Evolutionary conservation across 345 rosid genomes (phyloP).

Genomic region (Erodium maritimum): DNA sequence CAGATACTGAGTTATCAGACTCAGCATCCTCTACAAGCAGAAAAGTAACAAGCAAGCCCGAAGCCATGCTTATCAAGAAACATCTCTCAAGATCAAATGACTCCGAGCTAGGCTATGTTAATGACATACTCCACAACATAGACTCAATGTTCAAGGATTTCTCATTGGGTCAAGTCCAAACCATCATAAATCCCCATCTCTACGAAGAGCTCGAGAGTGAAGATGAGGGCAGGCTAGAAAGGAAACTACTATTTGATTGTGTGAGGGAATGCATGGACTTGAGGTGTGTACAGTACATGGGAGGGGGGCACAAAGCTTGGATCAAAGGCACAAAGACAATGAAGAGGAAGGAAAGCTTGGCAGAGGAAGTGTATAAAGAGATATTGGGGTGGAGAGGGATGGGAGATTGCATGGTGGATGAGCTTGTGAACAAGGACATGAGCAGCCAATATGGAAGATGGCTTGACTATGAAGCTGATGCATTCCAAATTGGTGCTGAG

Average conservation of each 20-base stretch:
- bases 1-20: no score
- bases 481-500: conserved; percentile 44
- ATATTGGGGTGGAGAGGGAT: conserved; percentile 48
- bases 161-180: conserved; percentile 29
- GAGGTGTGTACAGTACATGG: conserved; percentile 37
- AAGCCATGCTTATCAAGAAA: conserved; percentile 5
- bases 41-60: conserved; percentile 20
- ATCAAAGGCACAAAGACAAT: conserved; percentile 35
- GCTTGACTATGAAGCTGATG: conserved; percentile 55
- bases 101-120: conserved; percentile 64
- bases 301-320: conserved; percentile 50
- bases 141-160: conserved; percentile 66
- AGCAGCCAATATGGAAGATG: conserved; percentile 53
- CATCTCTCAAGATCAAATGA: conserved; percentile 17
- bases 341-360: conserved; percentile 45
- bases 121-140: conserved; percentile 40
- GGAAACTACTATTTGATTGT: conserved; percentile 62
- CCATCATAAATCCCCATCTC: conserved; percentile 44
- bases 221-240: conserved; percentile 27
- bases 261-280: conserved; percentile 55
- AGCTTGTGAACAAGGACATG: conserved; percentile 90
- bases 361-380: conserved; percentile 64
- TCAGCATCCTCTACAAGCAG: no score
- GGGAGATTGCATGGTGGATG: conserved; percentile 82
- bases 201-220: conserved; percentile 55